Evolutionary conservation across 768 basidiomycete species (phyloP).

Genomic region (Tricholoma saponaceum): DNA sequence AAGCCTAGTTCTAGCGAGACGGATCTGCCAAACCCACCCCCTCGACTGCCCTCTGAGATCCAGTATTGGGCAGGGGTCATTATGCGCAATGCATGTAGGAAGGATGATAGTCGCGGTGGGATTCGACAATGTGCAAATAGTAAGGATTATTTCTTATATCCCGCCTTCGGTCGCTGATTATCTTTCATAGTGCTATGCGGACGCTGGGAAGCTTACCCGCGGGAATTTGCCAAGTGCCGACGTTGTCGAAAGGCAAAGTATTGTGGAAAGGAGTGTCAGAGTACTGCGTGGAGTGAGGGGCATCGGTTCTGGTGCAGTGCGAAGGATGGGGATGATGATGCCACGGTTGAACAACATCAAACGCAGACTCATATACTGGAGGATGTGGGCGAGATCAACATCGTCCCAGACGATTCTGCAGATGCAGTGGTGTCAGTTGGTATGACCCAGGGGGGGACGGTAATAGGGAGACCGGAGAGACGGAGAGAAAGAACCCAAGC

Average conservation of each 20-base stretch:
- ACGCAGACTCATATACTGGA: not conserved
- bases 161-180: constrained; percentile 1
- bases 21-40: constrained; percentile 63
- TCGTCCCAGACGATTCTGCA: not conserved
- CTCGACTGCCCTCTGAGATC: constrained; percentile 80
- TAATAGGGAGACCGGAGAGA: constrained; percentile 7
- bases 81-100: constrained; percentile 98
- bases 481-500: constrained; percentile 4
- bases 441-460: not conserved
- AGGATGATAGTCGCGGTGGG: constrained; percentile 90
- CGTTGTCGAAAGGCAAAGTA: constrained; percentile 98
- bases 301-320: constrained; percentile 93
- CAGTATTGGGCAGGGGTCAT: constrained; percentile 99
- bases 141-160: constrained; percentile 32
- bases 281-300: constrained; percentile 93
- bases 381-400: not conserved
- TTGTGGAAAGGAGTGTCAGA: constrained; percentile 96
- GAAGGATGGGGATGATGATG: constrained; percentile 46
- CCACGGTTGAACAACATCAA: constrained; percentile 1
- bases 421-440: not conserved
- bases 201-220: constrained; percentile 86
- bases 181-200: constrained; percentile 78
- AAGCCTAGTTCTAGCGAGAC: constrained; percentile 82
- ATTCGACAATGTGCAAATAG: constrained; percentile 98
- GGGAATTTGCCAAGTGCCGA: constrained; percentile 96